These are phyloP conservation scores for Erigeron philadelphicus DNA, from an alignment of 140 eudicot genomes.

Conservation along the genomic window DNA sequence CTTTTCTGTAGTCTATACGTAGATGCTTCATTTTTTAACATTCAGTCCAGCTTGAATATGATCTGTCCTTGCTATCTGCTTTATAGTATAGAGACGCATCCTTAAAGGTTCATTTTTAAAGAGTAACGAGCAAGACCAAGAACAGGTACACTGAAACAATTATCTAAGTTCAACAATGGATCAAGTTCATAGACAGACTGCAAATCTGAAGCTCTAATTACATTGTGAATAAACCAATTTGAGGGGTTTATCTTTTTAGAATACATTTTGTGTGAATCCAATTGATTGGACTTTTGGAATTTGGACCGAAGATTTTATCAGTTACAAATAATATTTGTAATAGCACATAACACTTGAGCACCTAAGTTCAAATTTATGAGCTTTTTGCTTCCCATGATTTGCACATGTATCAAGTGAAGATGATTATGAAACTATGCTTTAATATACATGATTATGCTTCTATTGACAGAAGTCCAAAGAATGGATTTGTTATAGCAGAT, in stretches of 20 bases:
- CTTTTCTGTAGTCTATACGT: neutral
- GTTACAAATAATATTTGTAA: neutral
- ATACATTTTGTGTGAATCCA: neutral
- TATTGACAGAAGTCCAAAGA: slow-evolving; percentile 66
- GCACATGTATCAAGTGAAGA: neutral
- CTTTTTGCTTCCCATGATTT: neutral
- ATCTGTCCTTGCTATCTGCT: neutral
- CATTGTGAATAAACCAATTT: neutral
- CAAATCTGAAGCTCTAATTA: too few relatives aligned
- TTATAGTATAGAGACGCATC: neutral
- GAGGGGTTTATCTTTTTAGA: neutral
- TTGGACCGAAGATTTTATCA: neutral
- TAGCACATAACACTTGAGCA: neutral
- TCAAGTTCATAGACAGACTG: too few relatives aligned
- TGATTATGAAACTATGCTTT: slow-evolving; percentile 4
- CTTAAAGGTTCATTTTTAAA: too few relatives aligned
- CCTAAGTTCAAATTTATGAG: neutral
- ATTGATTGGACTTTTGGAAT: neutral
- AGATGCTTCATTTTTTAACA: neutral
- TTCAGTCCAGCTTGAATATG: neutral
- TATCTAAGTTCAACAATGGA: too few relatives aligned
- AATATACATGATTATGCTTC: slow-evolving; percentile 25
- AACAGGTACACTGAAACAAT: too few relatives aligned
- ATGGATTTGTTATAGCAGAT: slow-evolving; percentile 71
- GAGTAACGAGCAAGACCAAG: too few relatives aligned